phyloP scores from a whole-genome alignment of 1,284 basidiomycete genomes.

The Pseudozyma tsukubaensis region DNA sequence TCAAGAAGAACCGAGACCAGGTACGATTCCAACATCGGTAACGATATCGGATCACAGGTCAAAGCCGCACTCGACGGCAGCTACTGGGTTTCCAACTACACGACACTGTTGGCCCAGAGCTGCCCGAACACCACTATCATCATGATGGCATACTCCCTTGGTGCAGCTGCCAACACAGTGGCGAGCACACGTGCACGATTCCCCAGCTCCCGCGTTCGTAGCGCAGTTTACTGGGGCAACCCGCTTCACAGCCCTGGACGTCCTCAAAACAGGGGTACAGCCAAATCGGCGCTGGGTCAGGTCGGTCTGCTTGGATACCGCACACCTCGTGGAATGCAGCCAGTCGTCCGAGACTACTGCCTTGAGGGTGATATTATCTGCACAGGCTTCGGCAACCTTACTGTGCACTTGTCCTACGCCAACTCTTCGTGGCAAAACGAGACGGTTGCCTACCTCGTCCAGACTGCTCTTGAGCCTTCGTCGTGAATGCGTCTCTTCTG shows the following conservation, averaged over 20 bases:
- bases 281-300: conserved; percentile 20
- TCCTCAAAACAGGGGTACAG: conserved; percentile 24
- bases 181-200: conserved; percentile 29
- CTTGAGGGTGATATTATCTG: conserved; percentile 18
- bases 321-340: conserved; percentile 28
- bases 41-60: conserved; percentile 22
- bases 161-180: conserved; percentile 19
- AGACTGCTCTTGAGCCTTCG: conserved; percentile 12
- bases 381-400: conserved; percentile 9
- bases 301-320: conserved; percentile 20
- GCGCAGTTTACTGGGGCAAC: conserved; percentile 19
- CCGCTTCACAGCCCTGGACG: conserved; percentile 12
- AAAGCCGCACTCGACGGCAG: conserved; percentile 18
- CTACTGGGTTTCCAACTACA: conserved; percentile 33
- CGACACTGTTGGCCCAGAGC: conserved; percentile 24
- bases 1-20: conserved; percentile 25
- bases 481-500: background rate
- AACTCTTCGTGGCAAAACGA: conserved; percentile 21
- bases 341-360: conserved; percentile 24
- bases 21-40: conserved; percentile 32
- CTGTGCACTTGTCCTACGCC: conserved; percentile 21
- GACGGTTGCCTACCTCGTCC: conserved; percentile 26
- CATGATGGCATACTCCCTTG: conserved; percentile 38
- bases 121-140: conserved; percentile 37
- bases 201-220: conserved; percentile 13